Evolutionary conservation across 345 rosid species (phyloP).

Genomic region (Crucihimalaya himalaica): DNA sequence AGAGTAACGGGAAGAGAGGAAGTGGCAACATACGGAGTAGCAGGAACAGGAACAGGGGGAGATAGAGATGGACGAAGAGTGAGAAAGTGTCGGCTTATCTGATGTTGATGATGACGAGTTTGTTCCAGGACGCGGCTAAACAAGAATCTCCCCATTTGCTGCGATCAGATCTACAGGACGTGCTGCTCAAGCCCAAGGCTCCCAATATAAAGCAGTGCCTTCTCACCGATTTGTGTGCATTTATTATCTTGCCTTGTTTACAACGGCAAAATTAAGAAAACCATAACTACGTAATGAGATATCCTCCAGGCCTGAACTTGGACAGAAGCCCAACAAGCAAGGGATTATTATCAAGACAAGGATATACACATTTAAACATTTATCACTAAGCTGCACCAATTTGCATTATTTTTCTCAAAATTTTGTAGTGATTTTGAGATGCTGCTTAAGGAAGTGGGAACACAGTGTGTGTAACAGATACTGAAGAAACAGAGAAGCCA

Average conservation of each 20-base stretch:
- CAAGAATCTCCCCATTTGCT: neutral
- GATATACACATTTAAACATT: neutral
- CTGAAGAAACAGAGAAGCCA: constrained; percentile 16
- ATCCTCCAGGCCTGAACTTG: too few relatives aligned
- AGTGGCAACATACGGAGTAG: neutral
- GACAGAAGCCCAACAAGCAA: too few relatives aligned
- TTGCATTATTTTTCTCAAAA: neutral
- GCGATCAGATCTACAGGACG: neutral
- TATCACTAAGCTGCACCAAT: neutral
- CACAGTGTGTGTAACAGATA: constrained; percentile 33
- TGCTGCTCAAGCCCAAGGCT: neutral
- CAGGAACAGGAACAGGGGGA: neutral
- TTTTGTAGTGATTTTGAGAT: constrained; percentile 3
- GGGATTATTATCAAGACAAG: too few relatives aligned
- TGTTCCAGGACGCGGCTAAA: neutral
- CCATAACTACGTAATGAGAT: too few relatives aligned
- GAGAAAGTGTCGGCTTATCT: neutral
- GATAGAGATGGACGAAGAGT: neutral
- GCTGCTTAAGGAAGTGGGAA: constrained; percentile 52
- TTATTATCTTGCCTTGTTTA: neutral
- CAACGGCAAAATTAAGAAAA: neutral
- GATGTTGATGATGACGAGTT: neutral
- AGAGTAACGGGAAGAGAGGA: neutral
- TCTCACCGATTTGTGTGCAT: neutral
- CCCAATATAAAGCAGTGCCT: neutral